Base-by-base conservation (phyloP, 1,139 yeast genomes). In the Yamadazyma atmosphaerica region DNA sequence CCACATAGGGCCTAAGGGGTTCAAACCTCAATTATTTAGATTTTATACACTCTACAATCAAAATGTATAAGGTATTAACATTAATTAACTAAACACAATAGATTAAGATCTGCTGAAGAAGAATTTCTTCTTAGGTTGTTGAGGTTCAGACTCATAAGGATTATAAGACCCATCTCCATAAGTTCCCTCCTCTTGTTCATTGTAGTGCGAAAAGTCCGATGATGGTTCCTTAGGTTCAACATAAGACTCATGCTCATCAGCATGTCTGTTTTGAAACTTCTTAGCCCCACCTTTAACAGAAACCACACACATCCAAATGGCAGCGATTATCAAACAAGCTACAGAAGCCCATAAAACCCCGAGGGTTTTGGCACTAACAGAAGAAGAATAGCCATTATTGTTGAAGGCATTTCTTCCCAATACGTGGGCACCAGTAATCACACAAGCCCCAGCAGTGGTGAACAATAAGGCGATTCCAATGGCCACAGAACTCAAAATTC, bases 311-410 rank as follows among this genome's bases (percentile, higher is more conserved):
- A 43, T 45, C 49, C 52, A 46, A 17, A 49, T 29, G 26, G 43
- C 43, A 32, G 44, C 36, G 12, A 78, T 40, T 25, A 76, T 44
- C 36, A 77, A 55, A 49, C 77, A 59, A 38, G 74, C 76, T 2
- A 72, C 76, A 2, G 78, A 62, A 14, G 85, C 70, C 92, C 92
- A 84, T 37, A 79, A 60, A 44, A 83, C 76, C 12, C 79, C 88
- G 57, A 83, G 68, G 60, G 79, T 63, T 45, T 76, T 75, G 27
- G 68, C 70, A 27, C 89, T 89, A 35, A 86, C 50, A 11, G 52
- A 56, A 10, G 92, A 76, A 15, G 45, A 37, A 37, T 60, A 54
- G 32, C 81, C 81, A 27, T 64, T 68, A 40, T 66, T 53, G 29
- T 63, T 64, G 63, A 85, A 85, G 13, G 71, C 70, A 47, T 74